Conservation (phyloP, 257 asterid species). For the Penstemon davidsonii region DNA sequence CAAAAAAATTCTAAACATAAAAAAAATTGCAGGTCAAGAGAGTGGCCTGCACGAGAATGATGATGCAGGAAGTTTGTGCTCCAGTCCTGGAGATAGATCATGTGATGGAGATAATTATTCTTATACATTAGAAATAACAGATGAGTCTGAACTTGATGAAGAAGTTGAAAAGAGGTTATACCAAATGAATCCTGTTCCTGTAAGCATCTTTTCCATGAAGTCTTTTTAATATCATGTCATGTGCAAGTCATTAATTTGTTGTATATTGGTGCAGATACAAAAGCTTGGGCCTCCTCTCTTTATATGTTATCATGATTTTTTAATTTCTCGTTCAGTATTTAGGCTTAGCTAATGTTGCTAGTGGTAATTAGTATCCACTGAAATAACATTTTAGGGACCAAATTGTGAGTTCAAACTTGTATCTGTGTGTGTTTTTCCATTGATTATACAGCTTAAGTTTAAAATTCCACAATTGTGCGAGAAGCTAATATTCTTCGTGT, state of each 20-base stretch:
- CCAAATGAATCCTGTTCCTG: slow-evolving; percentile 78
- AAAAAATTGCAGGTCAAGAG: slow-evolving; percentile 47
- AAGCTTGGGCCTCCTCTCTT: no score
- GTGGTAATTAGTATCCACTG: no score
- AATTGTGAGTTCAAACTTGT: no score
- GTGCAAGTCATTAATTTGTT: background rate
- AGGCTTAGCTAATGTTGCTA: no score
- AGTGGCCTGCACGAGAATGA: slow-evolving; percentile 46
- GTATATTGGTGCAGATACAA: no score
- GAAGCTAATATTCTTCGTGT: background rate
- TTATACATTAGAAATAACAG: slow-evolving; percentile 66
- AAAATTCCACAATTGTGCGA: background rate
- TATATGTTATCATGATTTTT: no score
- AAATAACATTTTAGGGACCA: no score
- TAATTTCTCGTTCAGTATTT: no score
- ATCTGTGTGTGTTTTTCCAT: no score
- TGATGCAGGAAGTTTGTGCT: slow-evolving; percentile 60
- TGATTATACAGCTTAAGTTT: no score
- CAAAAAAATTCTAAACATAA: slow-evolving; percentile 25
- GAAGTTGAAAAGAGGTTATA: slow-evolving; percentile 86
- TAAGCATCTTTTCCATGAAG: slow-evolving; percentile 41
- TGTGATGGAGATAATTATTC: slow-evolving; percentile 59
- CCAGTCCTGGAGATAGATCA: slow-evolving; percentile 76
- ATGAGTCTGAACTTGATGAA: slow-evolving; percentile 82
- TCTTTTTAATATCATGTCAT: slow-evolving; percentile 12